Base-by-base conservation (phyloP, 2,329 filamentous ascomycete genomes). In the Aphanoascus verrucosus region DNA sequence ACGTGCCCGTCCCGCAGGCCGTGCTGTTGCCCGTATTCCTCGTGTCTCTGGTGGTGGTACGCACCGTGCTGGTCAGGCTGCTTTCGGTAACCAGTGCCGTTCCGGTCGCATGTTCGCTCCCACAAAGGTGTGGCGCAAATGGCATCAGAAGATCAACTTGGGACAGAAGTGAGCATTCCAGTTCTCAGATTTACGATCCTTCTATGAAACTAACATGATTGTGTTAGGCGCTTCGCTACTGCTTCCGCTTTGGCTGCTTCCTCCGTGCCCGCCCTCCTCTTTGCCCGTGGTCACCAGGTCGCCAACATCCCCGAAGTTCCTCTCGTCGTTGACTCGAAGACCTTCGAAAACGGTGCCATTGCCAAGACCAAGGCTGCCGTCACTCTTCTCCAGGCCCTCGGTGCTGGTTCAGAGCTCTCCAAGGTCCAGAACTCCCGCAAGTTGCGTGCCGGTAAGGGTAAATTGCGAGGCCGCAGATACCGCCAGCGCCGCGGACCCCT, bases 11-110 rank as follows among this genome's bases (percentile, higher is more conserved):
- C 34, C 45, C 56, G 35, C 65, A 95, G 89, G 90, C 81, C 93
- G 93, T 78, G 93, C 93, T 77, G 93, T 98, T 72, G 94, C 93
- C 76, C 93, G 93, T 97, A 98, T 98, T 71, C 93, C 94, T 71
- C 93, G 93, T 96, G 93, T 98, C 76, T 97, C 93, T 73, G 93
- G 93, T 84, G 91, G 93, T 81, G 93, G 93, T 88, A 98, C 93
- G 75, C 93, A 98, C 85, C 91, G 93, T 83, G 93, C 93, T 72
- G 93, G 93, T 81, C 93, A 98, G 82, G 93, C 93, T 76, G 93
- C 93, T 67, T 98, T 97, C 77, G 93, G 93, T 88, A 98, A 98
- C 87, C 89, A 91, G 89, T 98, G 93, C 81, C 90, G 93, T 76
- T 95, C 91, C 73, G 93, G 94, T 81, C 93, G 93, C 80, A 98